Evolutionary conservation across 352 stramenopile genomes (phyloP).

Genomic region (Phytopythium delawarense): DNA sequence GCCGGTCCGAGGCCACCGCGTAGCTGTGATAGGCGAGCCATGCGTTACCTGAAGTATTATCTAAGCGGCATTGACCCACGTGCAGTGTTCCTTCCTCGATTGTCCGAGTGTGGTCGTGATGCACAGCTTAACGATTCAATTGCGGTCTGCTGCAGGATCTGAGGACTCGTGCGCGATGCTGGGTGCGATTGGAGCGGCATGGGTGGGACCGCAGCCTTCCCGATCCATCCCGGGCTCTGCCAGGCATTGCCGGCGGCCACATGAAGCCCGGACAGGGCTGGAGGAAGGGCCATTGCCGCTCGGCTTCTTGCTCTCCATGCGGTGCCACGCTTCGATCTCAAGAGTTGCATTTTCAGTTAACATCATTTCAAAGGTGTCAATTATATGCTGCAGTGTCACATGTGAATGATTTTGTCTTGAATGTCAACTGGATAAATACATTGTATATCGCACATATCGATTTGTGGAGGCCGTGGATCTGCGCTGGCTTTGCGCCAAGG

Average conservation of each 20-base stretch:
- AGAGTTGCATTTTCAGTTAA: neutral
- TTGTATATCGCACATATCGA: neutral
- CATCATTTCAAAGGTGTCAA: neutral
- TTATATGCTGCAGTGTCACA: neutral
- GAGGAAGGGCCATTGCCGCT: neutral
- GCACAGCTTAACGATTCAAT: too few species aligned
- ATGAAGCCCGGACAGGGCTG: neutral
- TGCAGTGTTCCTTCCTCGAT: too few species aligned
- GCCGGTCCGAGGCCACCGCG: neutral
- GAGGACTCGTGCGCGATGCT: too few species aligned
- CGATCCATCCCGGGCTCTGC: neutral
- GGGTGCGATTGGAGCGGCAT: too few species aligned
- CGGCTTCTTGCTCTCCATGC: neutral
- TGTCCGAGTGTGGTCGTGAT: too few species aligned
- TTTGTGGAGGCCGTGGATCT: neutral
- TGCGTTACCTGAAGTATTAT: constrained; percentile 1
- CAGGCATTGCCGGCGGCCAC: neutral
- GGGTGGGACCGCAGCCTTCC: neutral
- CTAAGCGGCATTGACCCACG: neutral
- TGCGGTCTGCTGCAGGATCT: too few species aligned
- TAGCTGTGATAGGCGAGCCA: neutral
- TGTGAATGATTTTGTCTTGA: too few species aligned
- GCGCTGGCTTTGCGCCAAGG: constrained; percentile 1
- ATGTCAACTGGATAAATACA: too few species aligned
- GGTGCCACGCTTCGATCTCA: constrained; percentile 4